Percentiles rank a stretch among this genome's conserved stretches.
Evolutionary conservation across 2,329 filamentous ascomycete species (phyloP).

Genomic region (Fusarium keratoplasticum): DNA sequence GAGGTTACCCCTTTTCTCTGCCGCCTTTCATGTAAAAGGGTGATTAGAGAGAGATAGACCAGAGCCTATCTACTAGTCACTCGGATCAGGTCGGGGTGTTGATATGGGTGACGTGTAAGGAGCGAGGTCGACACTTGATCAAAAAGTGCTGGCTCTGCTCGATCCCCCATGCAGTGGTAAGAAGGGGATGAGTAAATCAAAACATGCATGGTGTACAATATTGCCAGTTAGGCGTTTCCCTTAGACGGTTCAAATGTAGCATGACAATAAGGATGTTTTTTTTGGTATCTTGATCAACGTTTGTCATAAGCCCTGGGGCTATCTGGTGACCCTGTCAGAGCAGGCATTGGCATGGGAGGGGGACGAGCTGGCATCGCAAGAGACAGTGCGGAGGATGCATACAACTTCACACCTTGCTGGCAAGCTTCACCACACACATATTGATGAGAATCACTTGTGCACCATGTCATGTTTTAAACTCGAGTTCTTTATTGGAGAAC

Average conservation of each 20-base stretch:
- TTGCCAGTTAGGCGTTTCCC: slow-evolving; percentile 8
- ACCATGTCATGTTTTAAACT: slow-evolving; percentile 40
- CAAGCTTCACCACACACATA: background rate
- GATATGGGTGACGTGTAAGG: background rate
- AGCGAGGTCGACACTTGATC: background rate
- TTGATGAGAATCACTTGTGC: background rate
- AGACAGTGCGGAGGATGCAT: background rate
- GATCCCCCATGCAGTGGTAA: background rate
- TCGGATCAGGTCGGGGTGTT: background rate
- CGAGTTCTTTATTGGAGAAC: slow-evolving; percentile 54
- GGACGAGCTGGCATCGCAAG: background rate
- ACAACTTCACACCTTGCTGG: background rate
- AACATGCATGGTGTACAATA: slow-evolving; percentile 18
- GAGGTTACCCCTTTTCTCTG: slow-evolving; percentile 92
- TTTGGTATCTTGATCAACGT: background rate
- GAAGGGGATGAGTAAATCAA: background rate
- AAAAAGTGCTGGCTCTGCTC: background rate
- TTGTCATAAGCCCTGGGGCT: background rate
- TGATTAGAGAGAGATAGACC: background rate
- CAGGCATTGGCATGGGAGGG: background rate
- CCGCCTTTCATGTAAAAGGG: slow-evolving; percentile 81
- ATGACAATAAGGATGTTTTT: background rate
- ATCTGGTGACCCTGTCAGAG: background rate
- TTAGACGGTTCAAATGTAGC: slow-evolving; percentile 1
- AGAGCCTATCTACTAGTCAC: background rate